phyloP scores from a whole-genome alignment of 768 basidiomycete genomes.

The Royoungia palumana region DNA sequence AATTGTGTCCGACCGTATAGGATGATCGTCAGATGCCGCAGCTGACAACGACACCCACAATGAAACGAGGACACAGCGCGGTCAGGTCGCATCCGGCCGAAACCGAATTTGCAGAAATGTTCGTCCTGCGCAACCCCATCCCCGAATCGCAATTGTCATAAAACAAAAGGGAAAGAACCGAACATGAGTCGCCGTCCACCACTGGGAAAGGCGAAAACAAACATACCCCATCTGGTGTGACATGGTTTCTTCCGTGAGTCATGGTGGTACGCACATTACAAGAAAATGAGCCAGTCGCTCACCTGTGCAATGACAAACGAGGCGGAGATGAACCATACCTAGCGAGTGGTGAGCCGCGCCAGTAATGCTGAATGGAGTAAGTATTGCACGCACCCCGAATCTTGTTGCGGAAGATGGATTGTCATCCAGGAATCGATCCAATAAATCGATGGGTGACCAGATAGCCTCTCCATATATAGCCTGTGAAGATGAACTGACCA shows the following conservation, averaged over 20 bases:
- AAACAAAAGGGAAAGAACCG: constrained; percentile 1
- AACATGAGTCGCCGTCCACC: constrained; percentile 18
- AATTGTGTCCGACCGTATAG: neutral
- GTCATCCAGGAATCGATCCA: constrained; percentile 65
- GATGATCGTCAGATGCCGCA: neutral
- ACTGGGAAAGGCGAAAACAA: neutral
- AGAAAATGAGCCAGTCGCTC: constrained; percentile 2
- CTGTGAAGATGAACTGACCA: constrained; percentile 74
- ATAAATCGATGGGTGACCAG: constrained; percentile 75
- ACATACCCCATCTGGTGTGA: constrained; percentile 27
- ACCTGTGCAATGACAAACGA: constrained; percentile 80
- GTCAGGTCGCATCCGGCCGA: constrained; percentile 83
- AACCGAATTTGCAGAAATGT: constrained; percentile 80
- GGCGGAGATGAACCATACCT: constrained; percentile 77
- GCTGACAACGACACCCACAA: constrained; percentile 41
- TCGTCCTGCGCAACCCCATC: constrained; percentile 45
- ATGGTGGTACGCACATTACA: constrained; percentile 5
- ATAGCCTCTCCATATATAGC: constrained; percentile 74
- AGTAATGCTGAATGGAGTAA: neutral
- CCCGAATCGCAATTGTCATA: constrained; percentile 4
- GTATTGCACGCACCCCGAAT: constrained; percentile 47
- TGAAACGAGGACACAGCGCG: constrained; percentile 70
- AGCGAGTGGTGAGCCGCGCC: constrained; percentile 12
- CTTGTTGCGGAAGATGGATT: constrained; percentile 60
- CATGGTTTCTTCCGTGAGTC: constrained; percentile 4